phyloP scores from a whole-genome alignment of 495 filamentous ascomycete species.

The Penicillium tannophilum region DNA sequence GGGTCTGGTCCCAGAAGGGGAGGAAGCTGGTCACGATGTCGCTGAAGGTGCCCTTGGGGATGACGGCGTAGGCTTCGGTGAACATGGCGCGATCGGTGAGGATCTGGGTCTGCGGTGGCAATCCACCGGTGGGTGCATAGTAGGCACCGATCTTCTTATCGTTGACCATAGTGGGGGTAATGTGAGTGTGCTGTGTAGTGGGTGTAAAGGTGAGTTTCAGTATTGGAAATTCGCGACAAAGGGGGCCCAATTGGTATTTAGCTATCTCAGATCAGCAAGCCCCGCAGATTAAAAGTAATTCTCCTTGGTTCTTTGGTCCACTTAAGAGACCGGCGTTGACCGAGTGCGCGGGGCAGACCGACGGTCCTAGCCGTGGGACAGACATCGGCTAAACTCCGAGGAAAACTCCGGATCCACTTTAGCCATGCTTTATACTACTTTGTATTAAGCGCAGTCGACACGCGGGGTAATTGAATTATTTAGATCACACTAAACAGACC shows the following conservation, averaged over 20 bases:
- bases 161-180: slow-evolving; percentile 22
- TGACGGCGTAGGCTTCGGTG: slow-evolving; percentile 30
- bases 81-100: slow-evolving; percentile 35
- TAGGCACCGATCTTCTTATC: slow-evolving; percentile 30
- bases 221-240: background rate
- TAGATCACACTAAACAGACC: too few species aligned
- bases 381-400: slow-evolving; percentile 6
- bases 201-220: background rate
- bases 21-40: slow-evolving; percentile 33
- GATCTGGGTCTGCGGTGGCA: slow-evolving; percentile 28
- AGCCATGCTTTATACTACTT: too few species aligned
- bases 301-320: slow-evolving; percentile 16
- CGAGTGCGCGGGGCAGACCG: slow-evolving; percentile 20
- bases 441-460: too few species aligned
- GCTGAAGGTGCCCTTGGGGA: slow-evolving; percentile 28
- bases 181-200: background rate
- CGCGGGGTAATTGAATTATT: too few species aligned
- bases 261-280: slow-evolving; percentile 1
- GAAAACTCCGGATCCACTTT: background rate
- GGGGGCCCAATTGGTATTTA: background rate
- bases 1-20: slow-evolving; percentile 31
- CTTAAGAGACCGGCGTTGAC: slow-evolving; percentile 20
- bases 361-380: slow-evolving; percentile 14
- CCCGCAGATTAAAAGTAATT: slow-evolving; percentile 17
- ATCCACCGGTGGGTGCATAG: slow-evolving; percentile 28